These are phyloP conservation scores for Zoysia pacifica DNA, from an alignment of 176 grass and related monocot species.

Conservation along the genomic window DNA sequence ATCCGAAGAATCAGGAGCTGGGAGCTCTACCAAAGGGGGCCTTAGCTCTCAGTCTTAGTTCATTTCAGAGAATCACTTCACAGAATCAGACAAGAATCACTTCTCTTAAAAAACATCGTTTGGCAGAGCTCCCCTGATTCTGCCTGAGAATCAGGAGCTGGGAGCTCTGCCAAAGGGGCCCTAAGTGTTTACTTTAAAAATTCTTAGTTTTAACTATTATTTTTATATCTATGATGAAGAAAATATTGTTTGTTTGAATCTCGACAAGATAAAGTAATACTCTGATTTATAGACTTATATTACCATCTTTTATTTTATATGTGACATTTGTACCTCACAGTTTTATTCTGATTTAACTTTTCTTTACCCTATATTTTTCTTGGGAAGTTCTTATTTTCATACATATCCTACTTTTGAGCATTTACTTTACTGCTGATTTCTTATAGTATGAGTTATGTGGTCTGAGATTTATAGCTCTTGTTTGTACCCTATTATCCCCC, in stretches of 20 bases:
- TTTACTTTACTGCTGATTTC: not conserved
- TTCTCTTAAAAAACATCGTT: too few relatives aligned
- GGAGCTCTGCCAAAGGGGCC: too few relatives aligned
- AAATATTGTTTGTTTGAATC: not conserved
- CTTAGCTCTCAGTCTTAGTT: too few relatives aligned
- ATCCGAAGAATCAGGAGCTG: too few relatives aligned
- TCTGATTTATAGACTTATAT: not conserved
- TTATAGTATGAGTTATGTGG: not conserved
- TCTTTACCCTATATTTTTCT: not conserved
- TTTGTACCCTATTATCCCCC: not conserved
- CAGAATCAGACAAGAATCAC: too few relatives aligned
- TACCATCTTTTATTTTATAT: not conserved
- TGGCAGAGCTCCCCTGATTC: too few relatives aligned
- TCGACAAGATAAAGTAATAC: not conserved
- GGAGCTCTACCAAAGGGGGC: too few relatives aligned
- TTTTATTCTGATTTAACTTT: not conserved
- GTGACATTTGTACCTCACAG: not conserved
- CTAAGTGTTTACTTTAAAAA: not conserved
- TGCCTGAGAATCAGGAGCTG: too few relatives aligned
- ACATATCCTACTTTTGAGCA: not conserved
- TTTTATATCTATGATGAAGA: constrained; percentile 2
- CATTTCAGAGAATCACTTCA: too few relatives aligned
- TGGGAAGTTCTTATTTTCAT: not conserved
- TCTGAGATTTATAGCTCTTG: not conserved
- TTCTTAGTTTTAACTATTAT: not conserved